Evolutionary conservation across 164 flowering plant species (phyloP).

Genomic region (Santalum album): DNA sequence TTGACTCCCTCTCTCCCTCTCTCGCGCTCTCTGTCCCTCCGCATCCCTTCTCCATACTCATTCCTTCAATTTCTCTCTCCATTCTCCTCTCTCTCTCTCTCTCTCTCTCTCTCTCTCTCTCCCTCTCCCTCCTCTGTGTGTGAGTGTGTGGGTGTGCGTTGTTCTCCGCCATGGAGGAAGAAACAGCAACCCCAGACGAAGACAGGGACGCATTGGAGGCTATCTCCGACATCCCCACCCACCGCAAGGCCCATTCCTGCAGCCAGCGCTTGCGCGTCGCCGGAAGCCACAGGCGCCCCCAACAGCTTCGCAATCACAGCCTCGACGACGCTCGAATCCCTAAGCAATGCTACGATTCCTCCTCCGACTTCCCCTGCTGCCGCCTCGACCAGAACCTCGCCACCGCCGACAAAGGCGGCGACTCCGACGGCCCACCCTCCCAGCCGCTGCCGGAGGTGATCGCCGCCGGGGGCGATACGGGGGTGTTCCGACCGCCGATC

Average conservation of each 20-base stretch:
- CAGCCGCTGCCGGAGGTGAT: conserved; percentile 57
- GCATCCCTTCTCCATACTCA: not conserved
- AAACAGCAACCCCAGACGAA: conserved; percentile 27
- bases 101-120: not conserved
- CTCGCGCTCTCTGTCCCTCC: not conserved
- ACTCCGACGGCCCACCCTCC: conserved; percentile 7
- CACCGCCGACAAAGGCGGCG: not conserved
- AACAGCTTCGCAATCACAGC: conserved; percentile 58
- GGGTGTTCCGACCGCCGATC: conserved; percentile 55
- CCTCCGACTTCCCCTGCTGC: conserved; percentile 6
- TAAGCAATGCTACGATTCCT: conserved; percentile 7
- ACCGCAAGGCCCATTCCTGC: conserved; percentile 37
- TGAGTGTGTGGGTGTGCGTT: not conserved
- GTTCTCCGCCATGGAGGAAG: not conserved
- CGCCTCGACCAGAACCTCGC: conserved; percentile 14
- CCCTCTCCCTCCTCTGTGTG: not conserved
- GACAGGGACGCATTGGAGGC: conserved; percentile 36
- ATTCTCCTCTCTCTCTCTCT: not conserved
- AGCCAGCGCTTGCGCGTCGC: conserved; percentile 53
- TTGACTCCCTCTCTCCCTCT: conserved; percentile 5
- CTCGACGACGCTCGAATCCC: conserved; percentile 51
- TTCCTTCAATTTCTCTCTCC: not conserved
- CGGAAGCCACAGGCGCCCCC: conserved; percentile 17
- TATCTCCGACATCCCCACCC: conserved; percentile 10
- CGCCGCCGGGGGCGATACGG: conserved; percentile 52